Percentiles rank a stretch among this genome's conserved stretches.
phyloP scores from a whole-genome alignment of 768 basidiomycete species.

The Termitomyces sp. region DNA sequence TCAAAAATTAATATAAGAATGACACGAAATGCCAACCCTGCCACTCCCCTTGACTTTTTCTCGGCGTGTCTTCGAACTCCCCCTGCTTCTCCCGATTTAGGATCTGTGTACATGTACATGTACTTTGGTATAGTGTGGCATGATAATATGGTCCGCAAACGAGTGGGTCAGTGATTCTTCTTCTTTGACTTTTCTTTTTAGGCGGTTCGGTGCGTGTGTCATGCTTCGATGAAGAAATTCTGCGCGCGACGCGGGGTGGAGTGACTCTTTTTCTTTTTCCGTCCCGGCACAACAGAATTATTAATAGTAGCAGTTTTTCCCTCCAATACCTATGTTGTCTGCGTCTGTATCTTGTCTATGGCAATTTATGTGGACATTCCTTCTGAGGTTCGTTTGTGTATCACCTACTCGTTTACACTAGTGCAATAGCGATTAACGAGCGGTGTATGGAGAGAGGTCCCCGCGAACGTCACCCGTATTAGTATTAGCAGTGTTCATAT shows the following conservation, averaged over 20 bases:
- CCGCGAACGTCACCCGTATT: slow-evolving; percentile 1
- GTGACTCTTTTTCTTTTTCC: neutral
- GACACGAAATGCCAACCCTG: slow-evolving; percentile 10
- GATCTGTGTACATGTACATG: slow-evolving; percentile 7
- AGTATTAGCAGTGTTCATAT: slow-evolving; percentile 2
- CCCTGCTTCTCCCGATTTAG: slow-evolving; percentile 3
- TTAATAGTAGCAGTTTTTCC: neutral
- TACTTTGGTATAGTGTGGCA: slow-evolving; percentile 1
- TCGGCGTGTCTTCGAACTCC: slow-evolving; percentile 2
- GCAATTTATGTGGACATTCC: neutral
- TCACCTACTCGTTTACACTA: neutral
- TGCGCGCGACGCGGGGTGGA: neutral
- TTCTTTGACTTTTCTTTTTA: slow-evolving; percentile 4
- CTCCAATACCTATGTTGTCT: neutral
- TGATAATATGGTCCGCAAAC: neutral
- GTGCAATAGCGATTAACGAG: neutral
- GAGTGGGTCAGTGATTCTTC: slow-evolving; percentile 7
- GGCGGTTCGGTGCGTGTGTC: neutral
- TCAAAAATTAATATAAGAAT: slow-evolving; percentile 5
- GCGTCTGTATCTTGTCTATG: neutral
- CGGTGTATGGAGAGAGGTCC: neutral
- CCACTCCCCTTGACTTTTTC: neutral
- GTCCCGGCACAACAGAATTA: neutral
- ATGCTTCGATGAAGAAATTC: slow-evolving; percentile 4
- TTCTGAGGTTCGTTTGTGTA: neutral